These are phyloP conservation scores for Lathyrus sativus DNA, from an alignment of 306 rosid genomes.

Conservation along the genomic window DNA sequence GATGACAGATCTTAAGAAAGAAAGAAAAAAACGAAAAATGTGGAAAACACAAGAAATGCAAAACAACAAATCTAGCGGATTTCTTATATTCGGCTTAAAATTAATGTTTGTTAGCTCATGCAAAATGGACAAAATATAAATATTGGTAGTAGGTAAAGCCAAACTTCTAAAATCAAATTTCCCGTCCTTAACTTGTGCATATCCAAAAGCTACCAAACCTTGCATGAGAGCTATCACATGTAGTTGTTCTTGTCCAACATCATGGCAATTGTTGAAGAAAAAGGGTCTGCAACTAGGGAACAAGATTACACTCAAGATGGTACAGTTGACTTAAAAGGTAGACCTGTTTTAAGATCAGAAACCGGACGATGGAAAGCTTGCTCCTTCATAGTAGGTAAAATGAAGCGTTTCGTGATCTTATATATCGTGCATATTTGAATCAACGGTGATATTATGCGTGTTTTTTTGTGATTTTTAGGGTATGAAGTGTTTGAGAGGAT, in stretches of 20 bases:
- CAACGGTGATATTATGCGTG: background rate
- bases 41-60: slow-evolving; percentile 16
- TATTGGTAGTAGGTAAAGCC: slow-evolving; percentile 27
- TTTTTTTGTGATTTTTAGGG: slow-evolving; percentile 37
- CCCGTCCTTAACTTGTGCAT: background rate
- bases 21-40: background rate
- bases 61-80: background rate
- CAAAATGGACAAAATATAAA: slow-evolving; percentile 28
- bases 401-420: background rate
- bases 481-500: slow-evolving; percentile 84
- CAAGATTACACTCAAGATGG: slow-evolving; percentile 49
- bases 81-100: background rate
- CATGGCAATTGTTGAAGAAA: slow-evolving; percentile 43
- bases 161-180: background rate
- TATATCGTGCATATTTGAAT: background rate
- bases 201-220: slow-evolving; percentile 15
- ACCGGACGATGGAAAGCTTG: slow-evolving; percentile 50
- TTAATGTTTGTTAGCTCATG: slow-evolving; percentile 34
- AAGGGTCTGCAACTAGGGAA: slow-evolving; percentile 12
- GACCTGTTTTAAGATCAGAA: slow-evolving; percentile 47
- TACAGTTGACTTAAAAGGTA: slow-evolving; percentile 43
- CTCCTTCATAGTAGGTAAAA: slow-evolving; percentile 47
- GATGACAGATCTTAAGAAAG: background rate
- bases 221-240: background rate
- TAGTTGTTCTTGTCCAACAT: slow-evolving; percentile 13